Percentiles rank a stretch among this genome's conserved stretches.
These are phyloP conservation scores for Cryptosporidium meleagridis DNA, from an alignment of 169 alveolate genomes.

Conservation along the genomic window DNA sequence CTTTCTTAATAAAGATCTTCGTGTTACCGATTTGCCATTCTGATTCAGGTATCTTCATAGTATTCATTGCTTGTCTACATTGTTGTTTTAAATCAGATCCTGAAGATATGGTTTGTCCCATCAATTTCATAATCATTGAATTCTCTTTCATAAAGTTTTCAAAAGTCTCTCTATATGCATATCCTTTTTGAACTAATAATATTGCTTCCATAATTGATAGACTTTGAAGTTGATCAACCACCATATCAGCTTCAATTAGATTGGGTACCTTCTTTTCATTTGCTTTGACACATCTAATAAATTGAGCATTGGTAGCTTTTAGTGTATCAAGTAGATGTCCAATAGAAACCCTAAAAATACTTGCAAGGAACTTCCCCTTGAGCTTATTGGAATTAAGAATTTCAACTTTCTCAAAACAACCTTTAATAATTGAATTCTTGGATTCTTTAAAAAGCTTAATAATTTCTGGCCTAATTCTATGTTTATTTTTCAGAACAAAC, in stretches of 20 bases:
- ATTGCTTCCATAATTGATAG: constrained; percentile 72
- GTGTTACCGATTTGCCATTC: constrained; percentile 79
- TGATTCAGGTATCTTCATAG: constrained; percentile 75
- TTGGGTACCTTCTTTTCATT: constrained; percentile 55
- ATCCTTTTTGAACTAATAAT: constrained; percentile 63
- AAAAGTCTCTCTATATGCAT: constrained; percentile 76
- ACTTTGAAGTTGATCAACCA: constrained; percentile 66
- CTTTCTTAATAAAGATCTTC: constrained; percentile 76
- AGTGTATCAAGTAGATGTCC: constrained; percentile 72
- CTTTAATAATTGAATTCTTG: constrained; percentile 40
- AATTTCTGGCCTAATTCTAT: constrained; percentile 77
- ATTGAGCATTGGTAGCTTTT: constrained; percentile 78
- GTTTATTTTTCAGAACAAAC: constrained; percentile 78
- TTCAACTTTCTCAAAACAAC: constrained; percentile 76
- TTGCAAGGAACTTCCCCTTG: constrained; percentile 79
- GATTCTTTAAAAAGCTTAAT: constrained; percentile 73
- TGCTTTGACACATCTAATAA: constrained; percentile 75
- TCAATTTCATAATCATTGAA: constrained; percentile 74
- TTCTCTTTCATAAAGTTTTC: constrained; percentile 76
- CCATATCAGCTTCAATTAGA: constrained; percentile 74
- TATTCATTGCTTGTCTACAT: constrained; percentile 76
- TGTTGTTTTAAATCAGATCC: constrained; percentile 70
- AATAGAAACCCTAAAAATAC: constrained; percentile 78
- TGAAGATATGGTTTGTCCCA: constrained; percentile 69
- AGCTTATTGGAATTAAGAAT: constrained; percentile 77